Percentiles rank a stretch among this genome's conserved stretches.
phyloP scores from a whole-genome alignment of 768 basidiomycete species.

The Trametes villosa region DNA sequence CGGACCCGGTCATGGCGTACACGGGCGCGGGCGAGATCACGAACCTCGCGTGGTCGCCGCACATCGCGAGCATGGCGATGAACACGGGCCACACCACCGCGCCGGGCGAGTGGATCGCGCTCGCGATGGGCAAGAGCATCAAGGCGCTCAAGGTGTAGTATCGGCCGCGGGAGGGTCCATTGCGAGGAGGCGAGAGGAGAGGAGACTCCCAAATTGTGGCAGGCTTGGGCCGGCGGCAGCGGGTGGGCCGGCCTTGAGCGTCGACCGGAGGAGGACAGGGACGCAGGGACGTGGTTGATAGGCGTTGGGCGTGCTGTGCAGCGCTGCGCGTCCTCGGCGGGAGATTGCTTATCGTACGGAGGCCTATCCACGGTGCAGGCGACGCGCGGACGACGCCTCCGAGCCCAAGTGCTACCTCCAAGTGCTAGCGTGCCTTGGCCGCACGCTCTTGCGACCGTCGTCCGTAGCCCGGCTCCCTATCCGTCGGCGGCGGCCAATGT shows the following conservation, averaged over 20 bases:
- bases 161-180: not conserved
- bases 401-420: no score
- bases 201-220: not conserved
- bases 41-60: conserved; percentile 88
- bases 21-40: conserved; percentile 78
- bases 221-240: not conserved
- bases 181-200: not conserved
- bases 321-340: not conserved
- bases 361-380: not conserved
- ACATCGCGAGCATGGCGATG: conserved; percentile 76
- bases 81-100: conserved; percentile 73
- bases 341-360: not conserved
- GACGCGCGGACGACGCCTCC: not conserved
- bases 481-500: no score
- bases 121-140: conserved; percentile 81
- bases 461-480: no score
- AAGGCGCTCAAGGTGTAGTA: conserved; percentile 79
- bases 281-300: no score
- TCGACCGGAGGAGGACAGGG: no score
- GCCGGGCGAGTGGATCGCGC: conserved; percentile 85
- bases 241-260: not conserved
- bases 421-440: no score
- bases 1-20: conserved; percentile 85
- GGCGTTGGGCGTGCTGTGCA: not conserved
- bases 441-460: no score